Conservation (phyloP, 2,329 filamentous ascomycete genomes). For the Colletotrichum godetiae region DNA sequence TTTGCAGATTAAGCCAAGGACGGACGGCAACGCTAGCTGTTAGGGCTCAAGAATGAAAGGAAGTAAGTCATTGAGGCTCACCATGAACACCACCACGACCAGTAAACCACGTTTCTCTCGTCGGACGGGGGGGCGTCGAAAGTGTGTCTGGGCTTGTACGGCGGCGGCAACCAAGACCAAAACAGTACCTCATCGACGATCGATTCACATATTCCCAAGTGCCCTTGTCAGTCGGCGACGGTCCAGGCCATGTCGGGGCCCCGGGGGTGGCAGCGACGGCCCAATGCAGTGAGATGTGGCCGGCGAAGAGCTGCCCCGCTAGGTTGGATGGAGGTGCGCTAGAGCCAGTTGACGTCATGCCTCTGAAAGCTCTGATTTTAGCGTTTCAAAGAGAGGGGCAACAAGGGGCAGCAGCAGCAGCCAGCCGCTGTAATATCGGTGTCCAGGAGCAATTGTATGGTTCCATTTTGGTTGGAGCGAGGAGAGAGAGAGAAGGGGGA, state of each 20-base stretch:
- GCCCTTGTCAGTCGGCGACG: slow-evolving; percentile 28
- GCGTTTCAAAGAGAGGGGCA: slow-evolving; percentile 36
- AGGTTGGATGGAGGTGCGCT: slow-evolving; percentile 32
- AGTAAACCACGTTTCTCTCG: background rate
- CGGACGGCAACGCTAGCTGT: background rate
- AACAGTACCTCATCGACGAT: slow-evolving; percentile 33
- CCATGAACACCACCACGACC: background rate
- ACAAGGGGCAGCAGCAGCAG: slow-evolving; percentile 18
- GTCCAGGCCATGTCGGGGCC: slow-evolving; percentile 20
- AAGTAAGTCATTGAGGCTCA: background rate
- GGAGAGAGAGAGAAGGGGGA: background rate
- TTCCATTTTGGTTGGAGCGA: background rate
- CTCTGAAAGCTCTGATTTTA: slow-evolving; percentile 36
- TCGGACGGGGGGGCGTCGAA: background rate
- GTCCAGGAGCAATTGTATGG: background rate
- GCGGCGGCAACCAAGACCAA: background rate
- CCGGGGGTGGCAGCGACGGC: background rate
- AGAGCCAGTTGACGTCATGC: slow-evolving; percentile 36
- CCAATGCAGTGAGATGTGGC: slow-evolving; percentile 29
- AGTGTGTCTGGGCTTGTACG: background rate
- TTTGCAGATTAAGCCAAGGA: background rate
- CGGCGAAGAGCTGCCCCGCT: slow-evolving; percentile 27
- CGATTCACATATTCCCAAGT: background rate
- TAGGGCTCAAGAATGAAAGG: background rate
- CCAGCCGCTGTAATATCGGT: background rate